phyloP scores from a whole-genome alignment of 2,329 filamentous ascomycete species.

The Sporothrix dimorphospora region DNA sequence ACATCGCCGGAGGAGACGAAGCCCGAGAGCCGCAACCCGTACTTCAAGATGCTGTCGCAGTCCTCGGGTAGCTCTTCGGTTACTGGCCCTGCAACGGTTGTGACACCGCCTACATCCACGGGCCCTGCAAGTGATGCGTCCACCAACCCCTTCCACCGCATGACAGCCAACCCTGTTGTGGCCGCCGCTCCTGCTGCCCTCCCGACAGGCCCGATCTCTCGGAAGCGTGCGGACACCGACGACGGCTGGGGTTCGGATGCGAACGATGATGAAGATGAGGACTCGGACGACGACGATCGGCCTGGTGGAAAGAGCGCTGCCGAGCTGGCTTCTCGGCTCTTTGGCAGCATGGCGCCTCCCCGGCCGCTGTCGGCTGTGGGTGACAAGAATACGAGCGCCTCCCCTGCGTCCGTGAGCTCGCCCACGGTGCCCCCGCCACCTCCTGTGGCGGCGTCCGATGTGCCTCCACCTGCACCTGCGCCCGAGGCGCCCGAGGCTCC shows the following conservation, averaged over 20 bases:
- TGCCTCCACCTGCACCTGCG: conserved; percentile 39
- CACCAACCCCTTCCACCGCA: conserved; percentile 95
- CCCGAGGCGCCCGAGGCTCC: conserved; percentile 37
- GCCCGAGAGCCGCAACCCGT: conserved; percentile 89
- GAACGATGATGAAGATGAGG: conserved; percentile 59
- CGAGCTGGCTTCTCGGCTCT: conserved; percentile 90
- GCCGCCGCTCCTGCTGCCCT: conserved; percentile 53
- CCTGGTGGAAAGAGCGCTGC: conserved; percentile 82
- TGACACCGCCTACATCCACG: conserved; percentile 42
- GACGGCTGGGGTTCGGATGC: conserved; percentile 88
- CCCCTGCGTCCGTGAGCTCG: conserved; percentile 42
- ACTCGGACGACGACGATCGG: conserved; percentile 78
- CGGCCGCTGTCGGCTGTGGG: conserved; percentile 83
- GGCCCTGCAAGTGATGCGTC: conserved; percentile 60
- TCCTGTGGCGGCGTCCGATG: conserved; percentile 34
- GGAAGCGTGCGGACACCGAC: conserved; percentile 57
- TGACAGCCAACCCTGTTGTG: conserved; percentile 64
- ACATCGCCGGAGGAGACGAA: conserved; percentile 57
- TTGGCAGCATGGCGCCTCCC: conserved; percentile 95
- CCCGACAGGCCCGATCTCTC: conserved; percentile 52
- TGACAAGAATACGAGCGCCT: conserved; percentile 58
- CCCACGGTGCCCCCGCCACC: conserved; percentile 48
- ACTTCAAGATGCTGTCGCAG: conserved; percentile 86
- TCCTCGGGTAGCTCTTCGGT: conserved; percentile 57
- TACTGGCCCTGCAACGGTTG: conserved; percentile 34